These are phyloP conservation scores for Metarhizium rileyi DNA, from an alignment of 2,329 filamentous ascomycete species.

Conservation along the genomic window DNA sequence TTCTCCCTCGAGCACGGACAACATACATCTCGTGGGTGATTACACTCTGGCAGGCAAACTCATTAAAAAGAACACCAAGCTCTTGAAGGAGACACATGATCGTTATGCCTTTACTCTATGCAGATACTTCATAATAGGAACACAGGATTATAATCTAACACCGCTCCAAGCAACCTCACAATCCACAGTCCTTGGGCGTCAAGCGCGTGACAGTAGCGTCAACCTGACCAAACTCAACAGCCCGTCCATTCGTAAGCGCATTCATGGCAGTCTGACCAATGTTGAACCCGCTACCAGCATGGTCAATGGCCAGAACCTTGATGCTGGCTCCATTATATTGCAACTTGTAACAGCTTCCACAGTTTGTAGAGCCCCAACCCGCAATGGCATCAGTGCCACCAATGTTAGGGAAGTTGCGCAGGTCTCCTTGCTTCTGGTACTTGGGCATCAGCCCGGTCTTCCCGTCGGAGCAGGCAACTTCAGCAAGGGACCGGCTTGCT, in stretches of 20 bases:
- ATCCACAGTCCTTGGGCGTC: slow-evolving; percentile 31
- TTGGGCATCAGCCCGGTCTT: slow-evolving; percentile 53
- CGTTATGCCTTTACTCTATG: background rate
- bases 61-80: background rate
- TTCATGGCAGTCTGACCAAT: slow-evolving; percentile 46
- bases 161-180: slow-evolving; percentile 12
- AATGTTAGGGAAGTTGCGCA: slow-evolving; percentile 44
- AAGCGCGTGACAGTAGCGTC: slow-evolving; percentile 35
- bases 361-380: slow-evolving; percentile 47
- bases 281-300: slow-evolving; percentile 41
- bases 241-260: slow-evolving; percentile 42
- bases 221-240: slow-evolving; percentile 14
- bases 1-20: background rate
- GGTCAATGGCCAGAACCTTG: slow-evolving; percentile 47
- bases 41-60: background rate
- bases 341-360: slow-evolving; percentile 50
- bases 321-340: slow-evolving; percentile 41
- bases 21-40: background rate
- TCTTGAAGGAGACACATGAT: background rate
- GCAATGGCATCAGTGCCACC: slow-evolving; percentile 43
- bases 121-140: background rate
- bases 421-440: slow-evolving; percentile 45
- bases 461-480: slow-evolving; percentile 59
- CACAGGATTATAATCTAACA: background rate
- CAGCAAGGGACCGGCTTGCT: slow-evolving; percentile 39